Percentiles rank a stretch among this genome's conserved stretches.
These are phyloP conservation scores for Botryotinia globosa DNA, from an alignment of 2,329 filamentous ascomycete genomes.

Conservation along the genomic window DNA sequence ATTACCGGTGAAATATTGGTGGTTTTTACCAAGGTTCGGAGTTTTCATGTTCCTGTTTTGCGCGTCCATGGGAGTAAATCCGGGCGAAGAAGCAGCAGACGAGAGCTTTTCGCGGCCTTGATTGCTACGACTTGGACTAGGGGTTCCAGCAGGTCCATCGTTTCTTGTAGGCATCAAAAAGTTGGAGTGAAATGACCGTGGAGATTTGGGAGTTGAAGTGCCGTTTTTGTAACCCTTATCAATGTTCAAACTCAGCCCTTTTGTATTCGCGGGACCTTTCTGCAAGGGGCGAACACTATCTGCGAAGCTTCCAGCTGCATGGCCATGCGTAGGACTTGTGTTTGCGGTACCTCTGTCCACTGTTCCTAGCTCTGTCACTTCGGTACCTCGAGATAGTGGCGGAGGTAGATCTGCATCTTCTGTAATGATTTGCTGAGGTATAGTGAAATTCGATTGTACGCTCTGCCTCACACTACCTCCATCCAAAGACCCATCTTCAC, in stretches of 20 bases:
- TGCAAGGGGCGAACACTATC: conserved; percentile 75
- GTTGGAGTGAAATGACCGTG: conserved; percentile 72
- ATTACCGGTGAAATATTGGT: conserved; percentile 92
- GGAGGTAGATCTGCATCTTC: conserved; percentile 54
- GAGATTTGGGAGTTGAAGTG: conserved; percentile 61
- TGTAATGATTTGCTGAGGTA: conserved; percentile 31
- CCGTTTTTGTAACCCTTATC: conserved; percentile 56
- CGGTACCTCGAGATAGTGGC: conserved; percentile 74
- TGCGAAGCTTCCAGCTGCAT: conserved; percentile 60
- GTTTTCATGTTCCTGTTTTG: conserved; percentile 33
- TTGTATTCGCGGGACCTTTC: conserved; percentile 38
- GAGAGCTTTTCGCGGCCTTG: conserved; percentile 79
- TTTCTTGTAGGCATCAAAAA: conserved; percentile 64
- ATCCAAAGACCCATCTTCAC: conserved; percentile 45
- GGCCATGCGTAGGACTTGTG: conserved; percentile 65
- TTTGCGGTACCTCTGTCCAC: conserved; percentile 70
- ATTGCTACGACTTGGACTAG: conserved; percentile 54
- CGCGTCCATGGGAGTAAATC: conserved; percentile 51
- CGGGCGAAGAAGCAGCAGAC: conserved; percentile 74
- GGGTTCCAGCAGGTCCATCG: conserved; percentile 47
- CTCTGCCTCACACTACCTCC: conserved; percentile 54
- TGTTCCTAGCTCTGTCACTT: conserved; percentile 62
- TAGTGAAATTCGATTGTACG: conserved; percentile 50
- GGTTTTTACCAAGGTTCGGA: conserved; percentile 63
- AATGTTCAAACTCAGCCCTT: conserved; percentile 56